phyloP scores from a whole-genome alignment of 2,329 filamentous ascomycete species.

The Colletotrichum orbiculare region DNA sequence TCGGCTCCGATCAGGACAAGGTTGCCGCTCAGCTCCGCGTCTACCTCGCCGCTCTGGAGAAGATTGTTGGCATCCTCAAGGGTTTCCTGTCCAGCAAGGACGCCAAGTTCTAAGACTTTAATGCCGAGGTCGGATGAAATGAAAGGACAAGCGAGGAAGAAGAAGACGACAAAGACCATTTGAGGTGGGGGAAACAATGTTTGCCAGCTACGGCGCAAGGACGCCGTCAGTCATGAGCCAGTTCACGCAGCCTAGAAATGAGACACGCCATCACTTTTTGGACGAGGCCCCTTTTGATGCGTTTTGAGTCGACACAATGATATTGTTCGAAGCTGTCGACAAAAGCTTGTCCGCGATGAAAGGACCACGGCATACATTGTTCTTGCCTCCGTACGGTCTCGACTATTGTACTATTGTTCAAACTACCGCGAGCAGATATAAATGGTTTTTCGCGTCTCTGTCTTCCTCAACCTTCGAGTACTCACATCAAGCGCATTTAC shows the following conservation, averaged over 20 bases:
- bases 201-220: slow-evolving; percentile 25
- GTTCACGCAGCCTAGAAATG: slow-evolving; percentile 36
- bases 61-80: slow-evolving; percentile 80
- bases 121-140: not conserved
- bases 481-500: too few relatives aligned
- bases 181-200: slow-evolving; percentile 24
- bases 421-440: too few relatives aligned
- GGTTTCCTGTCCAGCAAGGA: slow-evolving; percentile 66
- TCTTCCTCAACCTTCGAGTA: too few relatives aligned
- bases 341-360: too few relatives aligned
- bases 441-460: too few relatives aligned
- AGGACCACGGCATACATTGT: too few relatives aligned
- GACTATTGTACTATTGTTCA: too few relatives aligned
- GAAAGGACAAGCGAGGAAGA: slow-evolving; percentile 10
- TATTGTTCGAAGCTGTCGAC: not conserved
- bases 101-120: slow-evolving; percentile 62
- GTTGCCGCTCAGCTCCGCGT: slow-evolving; percentile 71
- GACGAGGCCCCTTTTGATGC: slow-evolving; percentile 14
- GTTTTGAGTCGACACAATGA: not conserved
- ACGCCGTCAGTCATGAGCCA: slow-evolving; percentile 21
- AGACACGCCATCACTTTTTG: slow-evolving; percentile 23
- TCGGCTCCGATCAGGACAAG: slow-evolving; percentile 74
- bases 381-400: too few relatives aligned
- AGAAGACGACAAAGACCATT: slow-evolving; percentile 20
- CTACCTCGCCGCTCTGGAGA: slow-evolving; percentile 84